phyloP scores from a whole-genome alignment of 176 grass and related monocot genomes.

The Ensete ventricosum region DNA sequence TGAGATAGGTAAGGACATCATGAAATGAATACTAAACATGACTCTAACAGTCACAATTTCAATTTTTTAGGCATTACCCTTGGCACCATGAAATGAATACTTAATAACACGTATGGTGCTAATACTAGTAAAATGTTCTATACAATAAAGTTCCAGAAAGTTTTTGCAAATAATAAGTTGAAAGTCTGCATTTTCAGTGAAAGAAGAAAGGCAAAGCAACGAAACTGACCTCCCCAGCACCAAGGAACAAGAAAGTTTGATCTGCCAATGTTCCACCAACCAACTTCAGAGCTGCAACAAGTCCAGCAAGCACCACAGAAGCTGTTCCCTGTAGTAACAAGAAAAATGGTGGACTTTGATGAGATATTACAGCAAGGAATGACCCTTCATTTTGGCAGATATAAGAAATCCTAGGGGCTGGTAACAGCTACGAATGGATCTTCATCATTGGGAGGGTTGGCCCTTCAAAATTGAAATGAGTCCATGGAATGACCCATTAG shows the following conservation, averaged over 20 bases:
- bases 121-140: not conserved
- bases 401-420: not conserved
- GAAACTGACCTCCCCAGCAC: constrained; percentile 71
- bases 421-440: not conserved
- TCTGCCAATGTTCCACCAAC: constrained; percentile 56
- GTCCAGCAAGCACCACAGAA: constrained; percentile 71
- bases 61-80: not conserved
- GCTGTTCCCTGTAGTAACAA: constrained; percentile 61
- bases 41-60: not conserved
- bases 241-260: constrained; percentile 85
- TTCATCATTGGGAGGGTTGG: not conserved
- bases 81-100: not conserved
- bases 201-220: constrained; percentile 6
- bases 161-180: too few species aligned
- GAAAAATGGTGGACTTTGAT: not conserved
- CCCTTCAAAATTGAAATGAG: not conserved
- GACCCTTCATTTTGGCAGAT: not conserved
- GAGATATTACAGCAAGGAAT: not conserved
- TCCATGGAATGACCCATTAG: not conserved
- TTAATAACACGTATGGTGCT: not conserved
- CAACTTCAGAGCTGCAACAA: constrained; percentile 60
- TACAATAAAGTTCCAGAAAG: not conserved
- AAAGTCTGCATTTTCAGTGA: not conserved
- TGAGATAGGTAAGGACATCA: not conserved
- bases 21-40: too few species aligned